These are phyloP conservation scores for Isatis tinctoria DNA, from an alignment of 345 rosid genomes.

Conservation along the genomic window DNA sequence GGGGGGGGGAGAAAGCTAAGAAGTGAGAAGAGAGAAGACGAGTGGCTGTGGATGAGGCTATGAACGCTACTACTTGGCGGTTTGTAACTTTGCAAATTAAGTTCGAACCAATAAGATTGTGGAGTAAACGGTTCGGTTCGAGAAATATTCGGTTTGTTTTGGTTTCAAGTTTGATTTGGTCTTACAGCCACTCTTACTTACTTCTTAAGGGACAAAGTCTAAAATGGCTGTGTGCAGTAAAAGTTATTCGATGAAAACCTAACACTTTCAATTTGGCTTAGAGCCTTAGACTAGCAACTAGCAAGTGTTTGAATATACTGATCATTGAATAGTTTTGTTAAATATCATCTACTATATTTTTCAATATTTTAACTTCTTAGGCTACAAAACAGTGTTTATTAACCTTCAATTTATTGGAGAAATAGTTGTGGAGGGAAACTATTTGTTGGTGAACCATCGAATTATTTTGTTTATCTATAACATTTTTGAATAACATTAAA, in stretches of 20 bases:
- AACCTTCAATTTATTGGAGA: background rate
- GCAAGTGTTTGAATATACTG: background rate
- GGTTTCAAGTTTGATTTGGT: background rate
- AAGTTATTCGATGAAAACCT: background rate
- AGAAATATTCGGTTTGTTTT: background rate
- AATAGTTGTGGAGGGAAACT: background rate
- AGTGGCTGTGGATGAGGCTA: constrained; percentile 23
- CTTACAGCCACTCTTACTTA: no score
- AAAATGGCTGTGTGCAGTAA: background rate
- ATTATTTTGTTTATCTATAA: no score
- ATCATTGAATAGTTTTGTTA: background rate
- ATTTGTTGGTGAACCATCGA: no score
- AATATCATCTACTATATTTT: background rate
- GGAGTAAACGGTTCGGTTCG: constrained; percentile 9
- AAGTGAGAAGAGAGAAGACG: constrained; percentile 19
- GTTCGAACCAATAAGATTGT: background rate
- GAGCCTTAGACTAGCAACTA: no score
- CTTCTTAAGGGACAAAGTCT: background rate
- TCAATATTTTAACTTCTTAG: background rate
- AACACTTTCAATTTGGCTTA: background rate
- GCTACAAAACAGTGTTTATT: background rate
- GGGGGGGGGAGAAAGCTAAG: constrained; percentile 6
- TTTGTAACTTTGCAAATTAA: background rate
- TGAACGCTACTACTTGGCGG: background rate
- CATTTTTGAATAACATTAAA: no score